Conservation (phyloP, 2,329 filamentous ascomycete species). For the Pseudopyricularia cyperi region DNA sequence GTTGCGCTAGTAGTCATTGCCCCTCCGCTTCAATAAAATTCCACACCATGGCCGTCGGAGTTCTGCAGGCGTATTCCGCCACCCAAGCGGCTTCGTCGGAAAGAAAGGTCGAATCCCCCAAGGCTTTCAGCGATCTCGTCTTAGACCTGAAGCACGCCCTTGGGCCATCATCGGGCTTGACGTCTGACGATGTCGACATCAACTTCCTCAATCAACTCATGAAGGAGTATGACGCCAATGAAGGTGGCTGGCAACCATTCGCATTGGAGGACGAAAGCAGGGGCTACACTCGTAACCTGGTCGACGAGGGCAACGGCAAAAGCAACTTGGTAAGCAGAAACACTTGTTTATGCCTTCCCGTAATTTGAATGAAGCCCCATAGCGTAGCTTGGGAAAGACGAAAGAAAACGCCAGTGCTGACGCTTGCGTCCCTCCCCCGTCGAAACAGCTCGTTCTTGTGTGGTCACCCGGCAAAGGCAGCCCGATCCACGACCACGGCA, state of each 20-base stretch:
- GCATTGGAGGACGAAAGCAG: constrained; percentile 57
- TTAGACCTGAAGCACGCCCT: constrained; percentile 59
- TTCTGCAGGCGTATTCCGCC: constrained; percentile 4
- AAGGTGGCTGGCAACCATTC: constrained; percentile 61
- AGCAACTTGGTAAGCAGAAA: constrained; percentile 31
- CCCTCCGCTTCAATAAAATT: neutral
- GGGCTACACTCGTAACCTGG: constrained; percentile 76
- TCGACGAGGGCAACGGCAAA: constrained; percentile 72
- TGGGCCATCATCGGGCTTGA: constrained; percentile 69
- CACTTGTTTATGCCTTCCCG: neutral
- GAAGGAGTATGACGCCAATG: constrained; percentile 56
- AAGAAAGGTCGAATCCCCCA: constrained; percentile 11
- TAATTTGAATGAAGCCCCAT: neutral
- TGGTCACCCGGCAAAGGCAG: constrained; percentile 78
- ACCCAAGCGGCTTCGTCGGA: constrained; percentile 4
- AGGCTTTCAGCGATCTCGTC: constrained; percentile 57
- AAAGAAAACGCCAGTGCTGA: neutral
- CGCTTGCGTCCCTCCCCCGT: constrained; percentile 4
- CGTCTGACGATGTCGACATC: constrained; percentile 70
- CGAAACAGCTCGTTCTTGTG: constrained; percentile 64
- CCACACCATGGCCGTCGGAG: constrained; percentile 13
- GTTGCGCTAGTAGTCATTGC: too few relatives aligned
- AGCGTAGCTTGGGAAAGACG: too few relatives aligned
- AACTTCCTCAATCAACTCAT: constrained; percentile 59
- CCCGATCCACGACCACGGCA: constrained; percentile 78